Percentiles rank a stretch among this genome's conserved stretches.
These are phyloP conservation scores for Zymoseptoria brevis DNA, from an alignment of 2,329 filamentous ascomycete genomes.

Conservation along the genomic window DNA sequence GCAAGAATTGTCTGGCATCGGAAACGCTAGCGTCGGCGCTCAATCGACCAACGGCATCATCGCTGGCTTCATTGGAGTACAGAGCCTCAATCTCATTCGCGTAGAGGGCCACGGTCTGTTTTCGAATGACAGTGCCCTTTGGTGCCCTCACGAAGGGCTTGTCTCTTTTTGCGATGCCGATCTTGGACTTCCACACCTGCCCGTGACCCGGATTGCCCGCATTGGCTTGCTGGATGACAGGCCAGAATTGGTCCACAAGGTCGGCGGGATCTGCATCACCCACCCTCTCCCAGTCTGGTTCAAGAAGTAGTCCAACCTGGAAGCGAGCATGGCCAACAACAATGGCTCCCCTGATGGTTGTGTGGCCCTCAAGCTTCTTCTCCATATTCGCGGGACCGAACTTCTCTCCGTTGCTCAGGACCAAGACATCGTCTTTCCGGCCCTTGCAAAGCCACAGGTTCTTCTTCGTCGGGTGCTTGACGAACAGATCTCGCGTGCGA, in stretches of 20 bases:
- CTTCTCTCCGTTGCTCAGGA: constrained; percentile 26
- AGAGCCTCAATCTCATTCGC: constrained; percentile 41
- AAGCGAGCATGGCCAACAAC: constrained; percentile 29
- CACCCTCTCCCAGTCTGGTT: constrained; percentile 19
- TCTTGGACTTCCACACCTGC: constrained; percentile 37
- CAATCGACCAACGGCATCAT: constrained; percentile 9
- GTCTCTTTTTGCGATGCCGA: constrained; percentile 37
- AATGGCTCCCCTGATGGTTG: constrained; percentile 25
- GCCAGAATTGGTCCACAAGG: constrained; percentile 14
- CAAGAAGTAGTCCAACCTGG: constrained; percentile 27
- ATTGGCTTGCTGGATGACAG: constrained; percentile 12
- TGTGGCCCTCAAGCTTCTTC: constrained; percentile 19
- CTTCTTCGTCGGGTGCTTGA: constrained; percentile 21
- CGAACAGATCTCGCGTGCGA: constrained; percentile 29
- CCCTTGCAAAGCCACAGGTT: constrained; percentile 22
- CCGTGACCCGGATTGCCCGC: constrained; percentile 27
- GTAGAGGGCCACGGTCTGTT: constrained; percentile 29
- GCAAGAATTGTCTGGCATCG: constrained; percentile 12
- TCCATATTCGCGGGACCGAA: constrained; percentile 20
- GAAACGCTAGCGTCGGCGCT: constrained; percentile 11
- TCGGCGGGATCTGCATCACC: constrained; percentile 10
- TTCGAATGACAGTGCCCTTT: constrained; percentile 11
- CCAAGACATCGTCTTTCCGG: constrained; percentile 24
- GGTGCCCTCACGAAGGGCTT: constrained; percentile 37
- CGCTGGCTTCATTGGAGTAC: constrained; percentile 29